phyloP scores from a whole-genome alignment of 768 basidiomycete species.

The Coprinopsis cinerea region DNA sequence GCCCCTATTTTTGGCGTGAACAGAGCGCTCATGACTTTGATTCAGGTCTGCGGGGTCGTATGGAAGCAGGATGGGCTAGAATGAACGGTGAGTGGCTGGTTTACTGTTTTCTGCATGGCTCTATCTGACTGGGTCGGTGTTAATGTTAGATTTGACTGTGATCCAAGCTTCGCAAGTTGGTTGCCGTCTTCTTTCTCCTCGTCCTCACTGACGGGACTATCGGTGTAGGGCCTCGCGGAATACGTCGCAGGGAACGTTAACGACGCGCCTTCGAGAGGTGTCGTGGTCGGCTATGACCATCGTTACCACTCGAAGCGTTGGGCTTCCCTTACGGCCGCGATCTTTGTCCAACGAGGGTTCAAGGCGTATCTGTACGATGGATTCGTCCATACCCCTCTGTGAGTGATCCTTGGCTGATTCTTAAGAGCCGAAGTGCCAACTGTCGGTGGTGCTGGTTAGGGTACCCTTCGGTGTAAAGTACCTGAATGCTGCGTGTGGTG shows the following conservation, averaged over 20 bases:
- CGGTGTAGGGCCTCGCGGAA: constrained; percentile 62
- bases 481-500: constrained; percentile 68
- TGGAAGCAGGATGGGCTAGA: constrained; percentile 88
- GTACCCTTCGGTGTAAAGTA: constrained; percentile 74
- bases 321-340: constrained; percentile 69
- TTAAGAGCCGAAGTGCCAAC: not conserved
- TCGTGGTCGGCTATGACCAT: constrained; percentile 87
- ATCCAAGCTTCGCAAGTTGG: constrained; percentile 76
- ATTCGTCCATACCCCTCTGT: constrained; percentile 80
- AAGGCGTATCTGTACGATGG: constrained; percentile 66
- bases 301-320: constrained; percentile 73
- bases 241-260: constrained; percentile 55
- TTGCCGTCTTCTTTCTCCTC: not conserved
- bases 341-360: constrained; percentile 57
- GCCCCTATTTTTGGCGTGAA: not conserved
- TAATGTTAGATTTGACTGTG: constrained; percentile 53
- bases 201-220: not conserved
- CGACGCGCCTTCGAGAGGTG: constrained; percentile 51
- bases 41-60: constrained; percentile 66
- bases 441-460: constrained; percentile 32
- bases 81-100: constrained; percentile 59
- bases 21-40: not conserved
- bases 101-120: no score
- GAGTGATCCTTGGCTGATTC: constrained; percentile 15
- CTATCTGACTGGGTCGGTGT: not conserved